Base-by-base conservation (phyloP, 441 rosid genomes). In the Croton setiger region DNA sequence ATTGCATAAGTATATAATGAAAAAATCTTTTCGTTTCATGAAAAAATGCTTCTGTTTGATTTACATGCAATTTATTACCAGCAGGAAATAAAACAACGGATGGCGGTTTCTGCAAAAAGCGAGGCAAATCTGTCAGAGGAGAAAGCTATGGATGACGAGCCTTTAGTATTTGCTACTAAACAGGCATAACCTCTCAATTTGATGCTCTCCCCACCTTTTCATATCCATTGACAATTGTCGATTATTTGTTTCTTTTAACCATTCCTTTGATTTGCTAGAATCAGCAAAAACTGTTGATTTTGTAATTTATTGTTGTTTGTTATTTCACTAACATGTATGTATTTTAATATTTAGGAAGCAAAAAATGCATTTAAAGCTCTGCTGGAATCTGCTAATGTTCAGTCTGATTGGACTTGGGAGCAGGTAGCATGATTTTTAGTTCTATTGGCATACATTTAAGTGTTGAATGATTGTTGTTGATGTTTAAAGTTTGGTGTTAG, bases 391-490 rank as follows among this genome's bases (percentile, higher is more conserved):
- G 90, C 80, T 57, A 89, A 88, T 68, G 96, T 95, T 72, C 95
- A 83, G 69, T 87, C 97, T 54, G 99, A 95, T 76, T 95, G 97
- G 98, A 90, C 95, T 41, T 95, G 99, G 99, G 99, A 95, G 80
- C 99, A 95, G 98, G 98, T 94, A 86, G 63, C 69, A 21, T 48
- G 44, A 49, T 58, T 57, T 45, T 57, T 45, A 66, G 35, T 66
- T 45, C 64, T 56, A 61, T 66, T 39, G 23, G 64, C 71, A 45
- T 70, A 7, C 48, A 21, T 64, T 65, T 76, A 66, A 47, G 77
- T 70, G 8, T 31, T 23, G 65, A 71, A 23, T 65, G 48, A 39
- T 67, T 66, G 18, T 37, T 54, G 54, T 36, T 82, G 76, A 82
- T 65, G 72, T 68, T 75, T 27, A 39, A 63, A 68, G 67, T 66